Base-by-base conservation (phyloP, 352 stramenopile genomes). In the Phytopythium delawarense region DNA sequence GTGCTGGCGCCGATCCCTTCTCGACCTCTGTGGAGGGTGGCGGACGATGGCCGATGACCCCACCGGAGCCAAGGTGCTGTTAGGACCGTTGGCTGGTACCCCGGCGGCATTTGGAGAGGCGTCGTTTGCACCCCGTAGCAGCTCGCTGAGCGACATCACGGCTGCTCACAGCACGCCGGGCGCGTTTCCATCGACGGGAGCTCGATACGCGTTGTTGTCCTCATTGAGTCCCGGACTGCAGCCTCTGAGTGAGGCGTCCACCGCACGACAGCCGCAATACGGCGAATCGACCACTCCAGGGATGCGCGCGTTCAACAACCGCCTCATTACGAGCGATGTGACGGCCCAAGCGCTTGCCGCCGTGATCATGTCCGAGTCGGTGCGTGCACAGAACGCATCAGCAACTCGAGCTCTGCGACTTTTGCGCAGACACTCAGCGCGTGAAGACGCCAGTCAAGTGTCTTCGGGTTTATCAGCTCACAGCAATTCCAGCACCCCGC, bases 281-380 rank as follows among this genome's bases (percentile, higher is more conserved):
- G 12, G 37, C 9, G 16, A 51, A 20, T 20, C 39, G 13, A 15
- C 37, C 12, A 16, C 34, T 12, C 32, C 52, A 4, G 6, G 4
- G 21, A 25, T 51, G 4, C 54, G 37, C 4, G 13, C 15, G 4
- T 44, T 60, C 21, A 60, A 40, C 54, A 60, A 51, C 54, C 54
- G 54, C 4, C 37, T 60, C 12, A 46, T 60, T 40, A 60, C 54
- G 1, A 50, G 21, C 37, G 39, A 60, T 25, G 54, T 25, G 0
- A 60, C 54, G 9, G 54, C 54, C 2, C 54, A 60, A 18, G 54
- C 54, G 11, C 40, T 60, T 18, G 54, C 54, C 2, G 54, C 54
- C 6, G 54, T 37, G 3, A 51, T 49, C 35, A 39, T 11, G 18
- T 7, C 37, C 7, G 54, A 37, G 8, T 16, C 35, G 9, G 2